phyloP scores from a whole-genome alignment of 2,329 filamentous ascomycete genomes.

The Chlorencoelia australis region DNA sequence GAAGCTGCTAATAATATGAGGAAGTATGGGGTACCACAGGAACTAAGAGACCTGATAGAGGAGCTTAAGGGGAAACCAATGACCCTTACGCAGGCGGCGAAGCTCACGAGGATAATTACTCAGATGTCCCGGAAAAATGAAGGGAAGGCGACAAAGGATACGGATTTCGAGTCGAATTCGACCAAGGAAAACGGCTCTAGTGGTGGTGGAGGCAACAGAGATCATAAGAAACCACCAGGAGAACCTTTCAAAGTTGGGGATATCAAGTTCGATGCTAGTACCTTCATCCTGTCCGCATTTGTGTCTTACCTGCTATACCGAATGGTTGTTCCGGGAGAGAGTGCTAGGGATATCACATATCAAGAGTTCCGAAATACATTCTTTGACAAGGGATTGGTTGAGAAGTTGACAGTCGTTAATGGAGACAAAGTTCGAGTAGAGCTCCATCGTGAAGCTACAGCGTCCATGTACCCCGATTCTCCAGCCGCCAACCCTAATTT shows the following conservation, averaged over 20 bases:
- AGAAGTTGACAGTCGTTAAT: constrained; percentile 78
- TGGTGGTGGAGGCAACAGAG: constrained; percentile 22
- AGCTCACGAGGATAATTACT: constrained; percentile 27
- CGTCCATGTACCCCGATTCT: constrained; percentile 66
- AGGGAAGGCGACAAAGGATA: constrained; percentile 21
- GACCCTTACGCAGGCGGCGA: constrained; percentile 20
- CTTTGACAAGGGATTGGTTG: constrained; percentile 89
- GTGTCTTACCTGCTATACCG: constrained; percentile 53
- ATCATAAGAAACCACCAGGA: too few relatives aligned
- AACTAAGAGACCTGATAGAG: constrained; percentile 32
- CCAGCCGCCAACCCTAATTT: constrained; percentile 58
- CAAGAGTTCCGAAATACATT: constrained; percentile 92
- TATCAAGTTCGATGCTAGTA: constrained; percentile 23
- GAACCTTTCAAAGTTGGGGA: constrained; percentile 18
- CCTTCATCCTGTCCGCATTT: constrained; percentile 40
- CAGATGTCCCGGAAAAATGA: constrained; percentile 25
- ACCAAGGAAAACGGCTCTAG: constrained; percentile 10
- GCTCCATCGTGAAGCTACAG: constrained; percentile 64
- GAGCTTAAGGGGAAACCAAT: constrained; percentile 20
- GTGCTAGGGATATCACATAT: constrained; percentile 81
- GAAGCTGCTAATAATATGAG: constrained; percentile 53
- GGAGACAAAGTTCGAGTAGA: constrained; percentile 70
- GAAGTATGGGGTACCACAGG: constrained; percentile 57
- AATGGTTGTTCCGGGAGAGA: constrained; percentile 55
- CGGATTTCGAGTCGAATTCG: constrained; percentile 16